A percentile compares a stretch with the other conserved stretches of the same genome.
Evolutionary conservation across 164 flowering plant genomes (phyloP).

Genomic region (Aristolochia contorta): DNA sequence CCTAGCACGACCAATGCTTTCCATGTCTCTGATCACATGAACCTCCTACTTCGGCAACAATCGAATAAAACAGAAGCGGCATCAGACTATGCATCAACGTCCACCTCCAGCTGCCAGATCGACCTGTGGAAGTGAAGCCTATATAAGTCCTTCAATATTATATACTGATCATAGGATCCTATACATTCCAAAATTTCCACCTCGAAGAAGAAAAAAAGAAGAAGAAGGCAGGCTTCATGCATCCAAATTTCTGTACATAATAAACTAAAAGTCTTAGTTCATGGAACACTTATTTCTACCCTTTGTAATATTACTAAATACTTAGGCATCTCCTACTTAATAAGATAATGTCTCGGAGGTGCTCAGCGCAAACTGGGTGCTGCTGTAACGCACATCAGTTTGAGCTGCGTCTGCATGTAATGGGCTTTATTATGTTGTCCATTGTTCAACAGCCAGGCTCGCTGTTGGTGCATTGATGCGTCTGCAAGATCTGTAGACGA

Average conservation of each 20-base stretch:
- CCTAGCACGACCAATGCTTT: conserved; percentile 19
- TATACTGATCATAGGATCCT: conserved; percentile 19
- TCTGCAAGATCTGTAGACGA: conserved; percentile 8
- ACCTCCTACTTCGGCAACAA: conserved; percentile 19
- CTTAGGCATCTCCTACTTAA: conserved; percentile 7
- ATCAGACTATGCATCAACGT: conserved; percentile 39
- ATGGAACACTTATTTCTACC: conserved; percentile 3
- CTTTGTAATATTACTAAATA: conserved; percentile 1
- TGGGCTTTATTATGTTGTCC: conserved; percentile 18
- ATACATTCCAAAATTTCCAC: conserved; percentile 2
- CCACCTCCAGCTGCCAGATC: conserved; percentile 36
- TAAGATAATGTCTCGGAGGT: conserved; percentile 12
- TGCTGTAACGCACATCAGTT: conserved; percentile 13
- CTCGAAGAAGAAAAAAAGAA: conserved; percentile 6
- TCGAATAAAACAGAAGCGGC: conserved; percentile 30
- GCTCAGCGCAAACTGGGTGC: conserved; percentile 12
- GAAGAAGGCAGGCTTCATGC: conserved; percentile 10
- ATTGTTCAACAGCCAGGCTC: conserved; percentile 2
- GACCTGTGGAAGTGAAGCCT: conserved; percentile 50
- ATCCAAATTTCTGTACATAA: conserved; percentile 47
- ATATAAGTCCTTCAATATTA: background rate
- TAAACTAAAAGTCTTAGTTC: conserved; percentile 28
- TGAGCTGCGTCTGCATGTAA: conserved; percentile 10
- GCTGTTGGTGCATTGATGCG: conserved; percentile 10
- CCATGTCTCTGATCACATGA: conserved; percentile 32